phyloP scores from a whole-genome alignment of 139 green algal species.

The Nannochloris sp. region DNA sequence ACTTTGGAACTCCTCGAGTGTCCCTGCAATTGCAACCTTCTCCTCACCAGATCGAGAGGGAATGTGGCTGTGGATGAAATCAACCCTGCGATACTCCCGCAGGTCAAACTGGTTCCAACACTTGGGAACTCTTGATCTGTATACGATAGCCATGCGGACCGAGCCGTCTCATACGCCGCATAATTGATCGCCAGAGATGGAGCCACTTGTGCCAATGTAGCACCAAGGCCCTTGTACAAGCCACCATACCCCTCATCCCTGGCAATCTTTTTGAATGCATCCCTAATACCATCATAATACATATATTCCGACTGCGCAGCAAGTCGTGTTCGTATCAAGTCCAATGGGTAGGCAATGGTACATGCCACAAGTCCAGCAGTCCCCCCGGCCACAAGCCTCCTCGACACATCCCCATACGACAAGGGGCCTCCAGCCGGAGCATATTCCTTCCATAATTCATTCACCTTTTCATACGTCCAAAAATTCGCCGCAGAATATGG shows the following conservation, averaged over 20 bases:
- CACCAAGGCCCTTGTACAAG: constrained; percentile 84
- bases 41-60: constrained; percentile 73
- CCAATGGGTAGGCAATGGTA: constrained; percentile 81
- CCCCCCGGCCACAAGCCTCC: constrained; percentile 58
- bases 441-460: constrained; percentile 32
- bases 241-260: constrained; percentile 68
- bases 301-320: constrained; percentile 46
- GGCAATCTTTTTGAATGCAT: constrained; percentile 61
- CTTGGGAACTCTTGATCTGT: constrained; percentile 18
- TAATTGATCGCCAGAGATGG: constrained; percentile 89
- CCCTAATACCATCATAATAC: constrained; percentile 64
- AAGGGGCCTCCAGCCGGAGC: not conserved
- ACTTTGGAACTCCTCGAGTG: constrained; percentile 17
- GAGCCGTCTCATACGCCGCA: constrained; percentile 71
- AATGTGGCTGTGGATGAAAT: constrained; percentile 78
- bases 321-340: constrained; percentile 86
- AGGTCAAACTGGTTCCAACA: constrained; percentile 56
- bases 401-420: constrained; percentile 28
- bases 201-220: constrained; percentile 76
- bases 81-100: constrained; percentile 65
- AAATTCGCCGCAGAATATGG: constrained; percentile 96
- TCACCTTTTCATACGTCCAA: constrained; percentile 72
- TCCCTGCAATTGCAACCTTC: constrained; percentile 75
- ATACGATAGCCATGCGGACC: constrained; percentile 36
- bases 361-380: constrained; percentile 72